Evolutionary conservation across 176 grass and related monocot species (phyloP), one percentile per base, ranked within the genome.

Genomic region (Eragrostis nindensis): DNA sequence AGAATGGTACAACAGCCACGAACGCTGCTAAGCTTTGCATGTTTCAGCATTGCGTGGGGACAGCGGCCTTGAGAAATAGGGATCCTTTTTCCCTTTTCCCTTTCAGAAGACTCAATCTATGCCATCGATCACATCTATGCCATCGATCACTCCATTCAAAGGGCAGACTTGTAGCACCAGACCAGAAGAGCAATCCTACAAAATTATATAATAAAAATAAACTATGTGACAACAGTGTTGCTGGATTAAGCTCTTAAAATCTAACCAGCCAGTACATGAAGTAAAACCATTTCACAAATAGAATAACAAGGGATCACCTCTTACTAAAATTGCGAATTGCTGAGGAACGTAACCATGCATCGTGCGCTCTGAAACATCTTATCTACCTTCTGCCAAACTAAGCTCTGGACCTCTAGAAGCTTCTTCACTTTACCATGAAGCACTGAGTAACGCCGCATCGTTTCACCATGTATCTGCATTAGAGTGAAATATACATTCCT

Each of bases 301-400:
- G 14, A 75, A 77, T 71, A 7, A 21, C 0, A 16, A 67, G 15
- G 38, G 67, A 52, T 57, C 74, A 89, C 83, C 83, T 82, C 17
- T 42, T 24, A 82, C 50, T 87, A 99, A 73, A 99, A 95, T 41
- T 93, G 96, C 1, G 90, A 95, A 86, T 99, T 86, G 73, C 96
- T 93, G 70, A 99, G 84, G 40, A 95, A 99, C 78, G 96, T 99
- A 52, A 95, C 86, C 90, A 95, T 93, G 92, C 96, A 99, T 80
- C 92, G 86, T 6, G 96, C 59, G 46, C 82, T 89, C 77, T 95
- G 96, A 68, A 98, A 93, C 79, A 95, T 89, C 50, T 93, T 91
- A 77, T 99, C 90, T n/a, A 95, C 84, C 89, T 81, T 89, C 82
- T 93, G 92, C 96, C 96, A 99, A 57, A 99, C 88, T 16, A 77